Evolutionary conservation across 306 rosid species (phyloP).

Genomic region (Acacia melanoxylon): DNA sequence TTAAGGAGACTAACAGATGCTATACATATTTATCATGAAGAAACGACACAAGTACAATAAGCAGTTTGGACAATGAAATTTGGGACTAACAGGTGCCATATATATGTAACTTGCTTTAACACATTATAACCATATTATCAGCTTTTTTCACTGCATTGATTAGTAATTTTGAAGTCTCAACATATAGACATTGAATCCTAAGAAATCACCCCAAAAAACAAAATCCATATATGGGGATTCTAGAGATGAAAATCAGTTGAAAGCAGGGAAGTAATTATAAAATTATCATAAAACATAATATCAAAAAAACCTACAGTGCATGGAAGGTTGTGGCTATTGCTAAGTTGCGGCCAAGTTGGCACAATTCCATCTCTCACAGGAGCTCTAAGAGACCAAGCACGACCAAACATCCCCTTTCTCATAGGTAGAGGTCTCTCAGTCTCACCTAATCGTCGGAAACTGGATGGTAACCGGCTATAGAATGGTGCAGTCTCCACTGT

Average conservation of each 20-base stretch:
- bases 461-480: constrained; percentile 56
- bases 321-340: constrained; percentile 47
- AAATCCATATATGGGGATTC: not conserved
- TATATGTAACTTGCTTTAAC: no score
- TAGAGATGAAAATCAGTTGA: constrained; percentile 3
- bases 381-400: constrained; percentile 95
- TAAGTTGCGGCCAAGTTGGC: constrained; percentile 86
- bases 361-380: constrained; percentile 85
- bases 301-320: constrained; percentile 76
- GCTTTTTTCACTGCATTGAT: not conserved
- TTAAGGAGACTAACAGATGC: no score
- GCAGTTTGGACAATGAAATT: no score
- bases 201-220: not conserved
- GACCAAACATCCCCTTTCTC: constrained; percentile 94
- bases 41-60: no score
- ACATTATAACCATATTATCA: not conserved
- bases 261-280: not conserved
- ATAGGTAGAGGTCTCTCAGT: constrained; percentile 87
- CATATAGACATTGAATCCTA: not conserved
- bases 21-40: no score
- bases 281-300: constrained; percentile 8
- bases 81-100: no score
- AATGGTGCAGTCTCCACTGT: constrained; percentile 30
- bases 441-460: constrained; percentile 77
- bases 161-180: not conserved